A percentile compares a stretch with the other conserved stretches of the same genome.
These are phyloP conservation scores for Helianthus tuberosus DNA, from an alignment of 129 eudicot genomes.

Conservation along the genomic window DNA sequence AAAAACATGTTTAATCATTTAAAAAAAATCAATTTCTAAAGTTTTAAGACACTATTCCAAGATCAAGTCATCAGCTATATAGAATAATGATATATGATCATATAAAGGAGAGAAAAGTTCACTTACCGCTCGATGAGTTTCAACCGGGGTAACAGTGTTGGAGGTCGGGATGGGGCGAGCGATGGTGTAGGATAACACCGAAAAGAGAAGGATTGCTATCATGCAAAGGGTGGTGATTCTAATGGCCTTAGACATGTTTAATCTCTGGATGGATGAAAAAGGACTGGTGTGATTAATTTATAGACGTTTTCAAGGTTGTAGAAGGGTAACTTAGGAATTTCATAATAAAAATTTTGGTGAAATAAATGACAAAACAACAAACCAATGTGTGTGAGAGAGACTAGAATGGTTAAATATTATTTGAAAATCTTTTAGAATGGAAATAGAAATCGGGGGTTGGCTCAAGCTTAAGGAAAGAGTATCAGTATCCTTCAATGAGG, in stretches of 20 bases:
- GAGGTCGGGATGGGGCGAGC: constrained; percentile 48
- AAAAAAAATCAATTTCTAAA: background rate
- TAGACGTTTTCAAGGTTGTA: constrained; percentile 23
- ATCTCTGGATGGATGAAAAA: constrained; percentile 15
- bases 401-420: constrained; percentile 33
- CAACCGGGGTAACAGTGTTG: constrained; percentile 50
- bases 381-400: constrained; percentile 27
- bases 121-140: constrained; percentile 39
- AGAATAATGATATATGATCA: background rate
- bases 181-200: constrained; percentile 33
- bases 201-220: constrained; percentile 46
- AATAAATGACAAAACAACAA: constrained; percentile 26
- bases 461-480: constrained; percentile 10
- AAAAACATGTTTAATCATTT: background rate
- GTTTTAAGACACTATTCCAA: background rate
- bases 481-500: background rate
- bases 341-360: background rate
- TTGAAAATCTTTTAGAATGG: constrained; percentile 22
- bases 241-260: constrained; percentile 50
- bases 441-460: constrained; percentile 27
- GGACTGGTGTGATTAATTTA: constrained; percentile 36
- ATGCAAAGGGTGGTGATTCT: constrained; percentile 54
- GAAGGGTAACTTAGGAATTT: constrained; percentile 36
- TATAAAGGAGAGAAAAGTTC: background rate
- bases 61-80: background rate